Base-by-base conservation (phyloP, 169 alveolate genomes). In the Plasmodium coatneyi region DNA sequence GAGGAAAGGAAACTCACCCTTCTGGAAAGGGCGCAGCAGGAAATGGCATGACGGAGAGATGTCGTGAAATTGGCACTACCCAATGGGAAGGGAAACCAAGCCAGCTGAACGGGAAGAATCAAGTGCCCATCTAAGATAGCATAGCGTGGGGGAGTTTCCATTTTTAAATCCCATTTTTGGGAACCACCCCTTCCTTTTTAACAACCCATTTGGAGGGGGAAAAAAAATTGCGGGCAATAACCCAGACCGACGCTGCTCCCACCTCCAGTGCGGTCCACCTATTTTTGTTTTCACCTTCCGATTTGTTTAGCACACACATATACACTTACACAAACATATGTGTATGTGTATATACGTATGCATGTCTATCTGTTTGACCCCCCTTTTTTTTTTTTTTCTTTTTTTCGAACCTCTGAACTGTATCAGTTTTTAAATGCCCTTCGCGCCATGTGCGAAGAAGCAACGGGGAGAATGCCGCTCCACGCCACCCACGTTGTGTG, bases 21-120 rank as follows among this genome's bases (percentile, higher is more conserved):
- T 12, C 86, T 86, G 34, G 93, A 86, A 76, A 25, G 79, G 78
- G 93, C 93, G 12, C 81, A 72, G 43, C 52, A 39, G 46, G 46
- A 39, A 39, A 39, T 39, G 46, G 39, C 39, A 16, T 28, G 22
- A 1, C 7, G 60, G 60, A 49, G 7, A 49, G 22, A 14, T 49
- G 60, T 5, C 60, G 7, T 12, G 60, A 12, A 49, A 7, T 0
- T 49, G 60, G 60, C 60, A 49, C 60, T 1, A 16, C 60, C 5
- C 60, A 3, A 14, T 49, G 22, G 22, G 22, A 43, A 43, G n/a
- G 4, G 54, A 49, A 14, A 7, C 22, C 60, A 49, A 14, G 60
- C 22, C 22, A 49, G 22, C 22, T 49, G 22, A 49, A 49, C 22
- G 19, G 7, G 60, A 49, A 49, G 60, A 49, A 14, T 7, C 60